Conservation (phyloP, 1,284 basidiomycete species). For the Pholiota adiposa region DNA sequence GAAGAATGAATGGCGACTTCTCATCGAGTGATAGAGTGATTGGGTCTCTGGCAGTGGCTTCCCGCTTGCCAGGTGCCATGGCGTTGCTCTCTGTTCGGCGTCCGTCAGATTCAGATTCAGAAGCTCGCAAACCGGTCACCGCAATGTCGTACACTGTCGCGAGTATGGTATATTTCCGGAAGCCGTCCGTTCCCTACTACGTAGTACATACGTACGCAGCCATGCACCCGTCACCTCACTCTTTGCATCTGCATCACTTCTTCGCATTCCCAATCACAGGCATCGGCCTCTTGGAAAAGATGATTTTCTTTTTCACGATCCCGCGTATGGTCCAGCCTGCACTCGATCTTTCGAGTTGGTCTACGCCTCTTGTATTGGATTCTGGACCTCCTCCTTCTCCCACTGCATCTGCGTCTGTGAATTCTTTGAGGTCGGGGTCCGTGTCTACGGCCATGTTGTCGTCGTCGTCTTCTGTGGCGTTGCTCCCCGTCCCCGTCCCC, state of each 20-base stretch:
- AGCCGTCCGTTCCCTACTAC: too few relatives aligned
- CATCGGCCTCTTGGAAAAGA: conserved; percentile 79
- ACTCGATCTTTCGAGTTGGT: conserved; percentile 10
- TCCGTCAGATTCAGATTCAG: too few relatives aligned
- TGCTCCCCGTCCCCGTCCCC: background rate
- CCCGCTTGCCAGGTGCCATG: background rate
- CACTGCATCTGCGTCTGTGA: too few relatives aligned
- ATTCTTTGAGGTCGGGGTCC: background rate
- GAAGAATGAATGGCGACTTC: too few relatives aligned
- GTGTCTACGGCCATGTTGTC: conserved; percentile 25
- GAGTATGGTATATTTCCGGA: too few relatives aligned
- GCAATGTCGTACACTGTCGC: too few relatives aligned
- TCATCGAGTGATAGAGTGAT: background rate
- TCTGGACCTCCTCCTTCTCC: conserved; percentile 6
- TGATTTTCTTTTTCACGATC: conserved; percentile 76
- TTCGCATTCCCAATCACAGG: conserved; percentile 47
- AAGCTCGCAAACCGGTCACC: too few relatives aligned
- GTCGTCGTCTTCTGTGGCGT: conserved; percentile 4
- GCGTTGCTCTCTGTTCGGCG: background rate
- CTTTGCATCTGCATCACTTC: too few relatives aligned
- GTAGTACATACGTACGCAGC: too few relatives aligned
- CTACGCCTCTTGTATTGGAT: conserved; percentile 2
- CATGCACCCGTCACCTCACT: too few relatives aligned
- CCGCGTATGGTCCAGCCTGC: conserved; percentile 46
- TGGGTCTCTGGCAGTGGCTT: too few relatives aligned